These are phyloP conservation scores for Panus rudis DNA, from an alignment of 768 basidiomycete genomes.

Conservation along the genomic window DNA sequence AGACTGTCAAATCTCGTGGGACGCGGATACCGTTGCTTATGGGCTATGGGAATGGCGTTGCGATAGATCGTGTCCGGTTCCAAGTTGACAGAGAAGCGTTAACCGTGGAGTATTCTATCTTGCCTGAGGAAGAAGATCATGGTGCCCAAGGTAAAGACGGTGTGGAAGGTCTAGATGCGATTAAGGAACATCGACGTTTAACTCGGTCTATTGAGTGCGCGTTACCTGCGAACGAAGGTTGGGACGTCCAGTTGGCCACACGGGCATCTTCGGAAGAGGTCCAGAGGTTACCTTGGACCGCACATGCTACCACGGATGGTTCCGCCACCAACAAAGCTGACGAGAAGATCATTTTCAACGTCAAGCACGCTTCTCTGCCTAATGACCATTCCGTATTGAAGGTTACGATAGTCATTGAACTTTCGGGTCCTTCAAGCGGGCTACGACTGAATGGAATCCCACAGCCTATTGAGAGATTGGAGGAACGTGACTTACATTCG, in stretches of 20 bases:
- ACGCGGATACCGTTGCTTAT: conserved; percentile 65
- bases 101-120: conserved; percentile 75
- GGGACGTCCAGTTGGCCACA: conserved; percentile 79
- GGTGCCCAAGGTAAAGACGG: conserved; percentile 29
- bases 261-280: conserved; percentile 69
- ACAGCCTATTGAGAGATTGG: conserved; percentile 54
- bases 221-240: conserved; percentile 71
- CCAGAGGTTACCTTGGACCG: conserved; percentile 69
- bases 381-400: conserved; percentile 76
- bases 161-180: conserved; percentile 55
- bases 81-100: conserved; percentile 80
- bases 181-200: conserved; percentile 62
- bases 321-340: conserved; percentile 38
- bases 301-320: conserved; percentile 45
- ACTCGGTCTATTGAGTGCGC: conserved; percentile 75
- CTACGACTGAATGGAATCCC: conserved; percentile 84
- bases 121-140: conserved; percentile 62
- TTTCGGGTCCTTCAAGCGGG: conserved; percentile 67
- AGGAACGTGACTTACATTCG: conserved; percentile 61
- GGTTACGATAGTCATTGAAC: conserved; percentile 73
- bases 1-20: conserved; percentile 73
- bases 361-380: conserved; percentile 65
- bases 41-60: conserved; percentile 77
- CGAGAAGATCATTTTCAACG: conserved; percentile 47
- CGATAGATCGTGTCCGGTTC: conserved; percentile 72